Evolutionary conservation across 2,329 filamentous ascomycete genomes (phyloP), one percentile per base, ranked within the genome.

Genomic region (Malbranchea zuffiana): DNA sequence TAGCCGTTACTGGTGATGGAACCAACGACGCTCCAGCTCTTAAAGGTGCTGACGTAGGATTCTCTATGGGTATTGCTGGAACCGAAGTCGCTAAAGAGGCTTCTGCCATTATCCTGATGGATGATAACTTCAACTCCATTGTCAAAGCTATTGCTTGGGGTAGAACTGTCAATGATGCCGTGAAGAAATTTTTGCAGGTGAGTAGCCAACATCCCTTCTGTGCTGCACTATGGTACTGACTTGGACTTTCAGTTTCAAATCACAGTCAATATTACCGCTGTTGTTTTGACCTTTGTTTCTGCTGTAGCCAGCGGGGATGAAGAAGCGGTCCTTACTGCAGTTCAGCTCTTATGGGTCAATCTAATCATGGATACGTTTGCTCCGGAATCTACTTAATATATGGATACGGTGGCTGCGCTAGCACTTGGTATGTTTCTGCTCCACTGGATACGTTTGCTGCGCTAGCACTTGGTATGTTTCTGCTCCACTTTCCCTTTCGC

Each of bases 311-410:
- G 72, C 56, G 55, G 56, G 0, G 62, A 76, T 3, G 80, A 88
- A 55, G 57, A 66, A 32, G 83, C 84, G 27, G 86, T 94, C 15
- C 66, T 95, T 40, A 90, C 78, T 2, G 86, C 86, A 8, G 86
- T 94, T 18, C 87, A 95, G 61, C 73, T 95, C 49, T 77, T 95
- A 18, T 95, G 87, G 87, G 85, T 95, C 51, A 95, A 94, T 53
- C 68, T 95, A 50, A 95, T 95, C 63, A 95, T 94, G 87, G 87
- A 95, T 51, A 94, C 87, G 0, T 83, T 95, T 42, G n/a, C n/a
- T n/a, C n/a, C n/a, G n/a, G n/a, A n/a, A n/a, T n/a, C n/a, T n/a
- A n/a, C n/a, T n/a, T n/a, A n/a, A n/a, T n/a, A n/a, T n/a, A n/a
- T n/a, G n/a, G n/a, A n/a, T n/a, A n/a, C n/a, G n/a, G n/a, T n/a